Evolutionary conservation across 2,329 filamentous ascomycete genomes (phyloP).

Genomic region (Parastagonospora avenae): DNA sequence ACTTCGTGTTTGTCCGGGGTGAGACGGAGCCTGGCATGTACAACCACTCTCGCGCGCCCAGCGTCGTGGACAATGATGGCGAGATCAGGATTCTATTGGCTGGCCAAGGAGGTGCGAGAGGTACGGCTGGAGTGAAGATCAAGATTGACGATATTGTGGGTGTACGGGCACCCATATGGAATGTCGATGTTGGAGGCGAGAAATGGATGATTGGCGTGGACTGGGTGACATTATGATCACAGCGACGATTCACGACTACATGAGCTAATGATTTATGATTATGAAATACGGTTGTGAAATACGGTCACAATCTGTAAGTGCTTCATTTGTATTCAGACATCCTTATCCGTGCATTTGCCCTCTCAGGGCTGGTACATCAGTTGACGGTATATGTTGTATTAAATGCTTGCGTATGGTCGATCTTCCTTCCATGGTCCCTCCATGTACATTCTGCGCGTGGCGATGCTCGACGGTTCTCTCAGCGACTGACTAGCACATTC

Average conservation of each 20-base stretch:
- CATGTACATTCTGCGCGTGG: too few species aligned
- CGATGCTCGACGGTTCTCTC: too few species aligned
- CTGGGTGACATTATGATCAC: slow-evolving; percentile 41
- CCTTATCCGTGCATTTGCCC: too few species aligned
- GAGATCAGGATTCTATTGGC: slow-evolving; percentile 32
- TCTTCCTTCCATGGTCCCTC: too few species aligned
- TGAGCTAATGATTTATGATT: slow-evolving; percentile 7
- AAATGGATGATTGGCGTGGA: slow-evolving; percentile 51
- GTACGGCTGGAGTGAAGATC: slow-evolving; percentile 21
- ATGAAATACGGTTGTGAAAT: background rate
- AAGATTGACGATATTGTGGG: slow-evolving; percentile 39
- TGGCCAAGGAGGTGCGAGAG: slow-evolving; percentile 30
- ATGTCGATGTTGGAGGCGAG: slow-evolving; percentile 42
- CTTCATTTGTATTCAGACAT: too few species aligned
- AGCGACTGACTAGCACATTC: too few species aligned
- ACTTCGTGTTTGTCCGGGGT: slow-evolving; percentile 29
- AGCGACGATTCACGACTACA: background rate
- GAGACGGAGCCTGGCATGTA: slow-evolving; percentile 17
- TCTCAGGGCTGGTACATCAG: too few species aligned
- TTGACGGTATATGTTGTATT: too few species aligned
- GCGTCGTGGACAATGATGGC: background rate
- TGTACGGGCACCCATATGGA: slow-evolving; percentile 49
- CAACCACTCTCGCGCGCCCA: slow-evolving; percentile 12
- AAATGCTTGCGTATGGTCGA: too few species aligned
- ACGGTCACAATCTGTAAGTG: too few species aligned